A percentile compares a stretch with the other conserved stretches of the same genome.
These are phyloP conservation scores for Hyaloscypha hepaticicola DNA, from an alignment of 495 filamentous ascomycete genomes.

Conservation along the genomic window DNA sequence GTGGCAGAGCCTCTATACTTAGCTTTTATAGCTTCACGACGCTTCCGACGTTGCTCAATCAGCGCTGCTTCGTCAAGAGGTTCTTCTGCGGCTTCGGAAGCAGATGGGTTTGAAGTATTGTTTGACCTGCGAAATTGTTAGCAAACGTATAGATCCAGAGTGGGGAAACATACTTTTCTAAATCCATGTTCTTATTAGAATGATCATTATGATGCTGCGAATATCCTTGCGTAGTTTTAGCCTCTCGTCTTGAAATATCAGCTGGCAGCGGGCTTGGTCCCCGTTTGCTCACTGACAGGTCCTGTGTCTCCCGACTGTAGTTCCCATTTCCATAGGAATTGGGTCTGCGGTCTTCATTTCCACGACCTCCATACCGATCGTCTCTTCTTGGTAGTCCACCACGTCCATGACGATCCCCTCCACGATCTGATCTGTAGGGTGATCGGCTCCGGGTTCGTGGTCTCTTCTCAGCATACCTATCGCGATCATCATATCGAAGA, in stretches of 20 bases:
- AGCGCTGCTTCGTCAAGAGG: constrained; percentile 73
- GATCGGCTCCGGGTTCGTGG: constrained; percentile 68
- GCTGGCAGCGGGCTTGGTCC: constrained; percentile 53
- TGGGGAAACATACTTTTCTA: constrained; percentile 21
- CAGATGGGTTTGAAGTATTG: not conserved
- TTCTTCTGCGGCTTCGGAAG: constrained; percentile 41
- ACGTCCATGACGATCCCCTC: constrained; percentile 44
- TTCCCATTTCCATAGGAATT: constrained; percentile 31
- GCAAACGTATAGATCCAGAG: not conserved
- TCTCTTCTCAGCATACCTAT: constrained; percentile 56
- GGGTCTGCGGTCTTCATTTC: constrained; percentile 30
- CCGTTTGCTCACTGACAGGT: constrained; percentile 70
- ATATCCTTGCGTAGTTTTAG: constrained; percentile 63
- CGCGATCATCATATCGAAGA: constrained; percentile 53
- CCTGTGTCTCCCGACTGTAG: constrained; percentile 40
- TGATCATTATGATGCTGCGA: constrained; percentile 53
- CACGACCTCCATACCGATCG: constrained; percentile 34
- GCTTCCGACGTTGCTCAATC: constrained; percentile 82
- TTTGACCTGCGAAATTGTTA: constrained; percentile 13
- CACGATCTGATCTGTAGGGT: constrained; percentile 47
- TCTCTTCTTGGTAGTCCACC: constrained; percentile 33
- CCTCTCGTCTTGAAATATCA: constrained; percentile 57
- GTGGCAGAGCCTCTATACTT: constrained; percentile 73
- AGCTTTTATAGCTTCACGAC: constrained; percentile 84
- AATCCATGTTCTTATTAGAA: constrained; percentile 17